phyloP scores from a whole-genome alignment of 495 filamentous ascomycete genomes.

The Talaromyces liani region DNA sequence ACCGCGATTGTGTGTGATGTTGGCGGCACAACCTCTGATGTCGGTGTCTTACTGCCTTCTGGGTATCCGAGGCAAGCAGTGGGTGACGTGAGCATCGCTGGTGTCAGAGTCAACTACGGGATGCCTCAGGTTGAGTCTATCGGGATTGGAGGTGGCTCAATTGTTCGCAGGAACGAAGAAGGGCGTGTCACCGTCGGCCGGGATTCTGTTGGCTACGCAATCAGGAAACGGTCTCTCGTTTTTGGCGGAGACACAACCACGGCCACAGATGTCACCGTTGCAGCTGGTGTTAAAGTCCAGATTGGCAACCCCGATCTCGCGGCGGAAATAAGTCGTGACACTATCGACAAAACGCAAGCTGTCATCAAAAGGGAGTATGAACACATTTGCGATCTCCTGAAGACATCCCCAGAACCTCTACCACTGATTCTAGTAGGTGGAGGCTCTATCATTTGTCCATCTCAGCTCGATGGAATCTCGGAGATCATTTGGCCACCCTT shows the following conservation, averaged over 20 bases:
- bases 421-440: slow-evolving; percentile 24
- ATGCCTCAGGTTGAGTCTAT: slow-evolving; percentile 47
- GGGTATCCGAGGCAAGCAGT: slow-evolving; percentile 38
- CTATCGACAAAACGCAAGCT: slow-evolving; percentile 7
- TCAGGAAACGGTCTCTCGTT: slow-evolving; percentile 36
- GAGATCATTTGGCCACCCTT: slow-evolving; percentile 13
- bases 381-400: slow-evolving; percentile 17
- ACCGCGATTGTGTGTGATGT: slow-evolving; percentile 38
- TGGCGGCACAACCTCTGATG: slow-evolving; percentile 43
- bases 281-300: slow-evolving; percentile 19
- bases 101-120: slow-evolving; percentile 41
- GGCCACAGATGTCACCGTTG: slow-evolving; percentile 41
- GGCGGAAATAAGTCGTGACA: slow-evolving; percentile 13
- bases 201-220: slow-evolving; percentile 47
- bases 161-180: slow-evolving; percentile 29
- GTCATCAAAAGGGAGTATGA: slow-evolving; percentile 15
- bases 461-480: slow-evolving; percentile 15
- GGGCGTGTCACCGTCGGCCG: slow-evolving; percentile 40
- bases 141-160: slow-evolving; percentile 47
- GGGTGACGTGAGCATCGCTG: slow-evolving; percentile 32
- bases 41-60: slow-evolving; percentile 37
- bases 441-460: slow-evolving; percentile 15
- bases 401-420: slow-evolving; percentile 6
- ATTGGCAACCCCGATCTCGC: slow-evolving; percentile 12
- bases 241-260: slow-evolving; percentile 47